Evolutionary conservation across 768 basidiomycete genomes (phyloP).

Genomic region (Mycena crocata): DNA sequence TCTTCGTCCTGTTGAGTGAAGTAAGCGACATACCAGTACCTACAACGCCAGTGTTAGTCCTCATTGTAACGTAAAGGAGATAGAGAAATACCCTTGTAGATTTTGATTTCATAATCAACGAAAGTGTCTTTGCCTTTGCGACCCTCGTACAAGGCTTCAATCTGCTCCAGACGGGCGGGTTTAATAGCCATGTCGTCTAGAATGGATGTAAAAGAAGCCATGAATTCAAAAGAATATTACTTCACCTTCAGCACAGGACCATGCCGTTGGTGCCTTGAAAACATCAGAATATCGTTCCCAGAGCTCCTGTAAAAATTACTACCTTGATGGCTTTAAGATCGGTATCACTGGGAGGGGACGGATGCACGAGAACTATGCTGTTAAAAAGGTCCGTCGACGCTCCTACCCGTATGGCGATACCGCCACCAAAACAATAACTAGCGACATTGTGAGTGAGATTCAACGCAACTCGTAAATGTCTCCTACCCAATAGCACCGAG

Average conservation of each 20-base stretch:
- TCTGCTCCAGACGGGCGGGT: slow-evolving; percentile 28
- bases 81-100: slow-evolving; percentile 52
- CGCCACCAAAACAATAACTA: slow-evolving; percentile 29
- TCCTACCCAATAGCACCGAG: slow-evolving; percentile 58
- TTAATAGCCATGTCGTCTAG: slow-evolving; percentile 27
- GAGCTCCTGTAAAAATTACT: neutral
- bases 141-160: slow-evolving; percentile 50
- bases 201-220: neutral
- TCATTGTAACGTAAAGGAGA: neutral
- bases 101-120: slow-evolving; percentile 59
- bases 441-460: neutral
- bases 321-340: slow-evolving; percentile 26
- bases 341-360: slow-evolving; percentile 9
- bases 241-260: slow-evolving; percentile 20
- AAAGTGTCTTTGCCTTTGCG: slow-evolving; percentile 50
- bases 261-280: slow-evolving; percentile 27
- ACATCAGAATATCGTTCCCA: neutral
- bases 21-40: slow-evolving; percentile 15
- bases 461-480: neutral
- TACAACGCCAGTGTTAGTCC: neutral
- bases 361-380: slow-evolving; percentile 29
- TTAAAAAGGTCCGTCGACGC: slow-evolving; percentile 18
- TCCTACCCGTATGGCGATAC: slow-evolving; percentile 12
- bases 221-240: neutral
- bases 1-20: too few species aligned